Evolutionary conservation across 2,329 filamentous ascomycete species (phyloP).

Genomic region (Whalleya microplaca): DNA sequence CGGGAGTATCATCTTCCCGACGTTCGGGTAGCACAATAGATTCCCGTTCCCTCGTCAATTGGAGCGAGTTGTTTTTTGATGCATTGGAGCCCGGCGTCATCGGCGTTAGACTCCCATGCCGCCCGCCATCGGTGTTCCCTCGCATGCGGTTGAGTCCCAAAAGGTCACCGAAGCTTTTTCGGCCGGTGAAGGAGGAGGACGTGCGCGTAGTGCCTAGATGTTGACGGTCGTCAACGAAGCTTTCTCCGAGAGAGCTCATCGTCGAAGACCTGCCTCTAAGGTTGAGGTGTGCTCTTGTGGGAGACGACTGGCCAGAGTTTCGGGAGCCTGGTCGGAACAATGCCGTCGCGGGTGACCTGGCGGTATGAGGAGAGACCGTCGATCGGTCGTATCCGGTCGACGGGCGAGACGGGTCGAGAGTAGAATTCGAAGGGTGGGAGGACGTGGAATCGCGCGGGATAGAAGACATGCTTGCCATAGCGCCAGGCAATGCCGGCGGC

Average conservation of each 20-base stretch:
- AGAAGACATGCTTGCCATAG: conserved; percentile 41
- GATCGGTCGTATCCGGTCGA: conserved; percentile 38
- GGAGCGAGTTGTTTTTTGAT: conserved; percentile 84
- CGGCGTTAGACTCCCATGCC: conserved; percentile 70
- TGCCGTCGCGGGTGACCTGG: conserved; percentile 51
- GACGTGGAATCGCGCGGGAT: conserved; percentile 42
- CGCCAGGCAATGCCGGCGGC: conserved; percentile 33
- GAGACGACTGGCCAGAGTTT: conserved; percentile 69
- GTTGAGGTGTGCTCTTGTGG: conserved; percentile 61
- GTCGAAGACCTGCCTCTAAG: conserved; percentile 84
- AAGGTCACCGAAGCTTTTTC: conserved; percentile 91
- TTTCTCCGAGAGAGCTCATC: conserved; percentile 77
- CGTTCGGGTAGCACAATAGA: conserved; percentile 74
- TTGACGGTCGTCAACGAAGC: conserved; percentile 72
- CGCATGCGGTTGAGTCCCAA: conserved; percentile 78
- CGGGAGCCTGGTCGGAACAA: conserved; percentile 54
- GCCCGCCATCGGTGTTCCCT: conserved; percentile 76
- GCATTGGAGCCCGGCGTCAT: conserved; percentile 70
- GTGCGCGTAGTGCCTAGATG: conserved; percentile 71
- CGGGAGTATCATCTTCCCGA: conserved; percentile 85
- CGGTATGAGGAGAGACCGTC: conserved; percentile 40
- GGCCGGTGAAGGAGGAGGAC: conserved; percentile 79
- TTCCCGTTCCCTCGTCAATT: conserved; percentile 76
- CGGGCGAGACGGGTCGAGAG: conserved; percentile 29
- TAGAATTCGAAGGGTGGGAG: conserved; percentile 23